Evolutionary conservation across 2,329 filamentous ascomycete species (phyloP), one percentile per base, ranked within the genome.

Genomic region (Pyrenophora graminea): DNA sequence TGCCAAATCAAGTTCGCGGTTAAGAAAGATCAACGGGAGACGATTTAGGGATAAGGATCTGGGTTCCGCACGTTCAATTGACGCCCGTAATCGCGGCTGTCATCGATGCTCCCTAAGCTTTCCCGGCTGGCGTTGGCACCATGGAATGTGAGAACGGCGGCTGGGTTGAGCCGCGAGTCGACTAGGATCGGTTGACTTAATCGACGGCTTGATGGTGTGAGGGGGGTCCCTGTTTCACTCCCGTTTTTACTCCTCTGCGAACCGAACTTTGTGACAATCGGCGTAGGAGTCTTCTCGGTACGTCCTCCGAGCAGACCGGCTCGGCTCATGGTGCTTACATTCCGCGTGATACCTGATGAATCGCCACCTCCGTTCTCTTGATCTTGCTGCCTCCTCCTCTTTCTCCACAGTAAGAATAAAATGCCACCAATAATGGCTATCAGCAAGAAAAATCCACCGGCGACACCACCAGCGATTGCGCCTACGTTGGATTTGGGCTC

Each of bases 111-210:
- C 38, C 71, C 74, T 37, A 80, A 67, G 43, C 77, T 79, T 19
- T 74, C 70, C 18, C 74, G 73, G 51, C 77, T 79, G 15, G 69
- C 68, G 51, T 79, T 80, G 17, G 55, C 55, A 15, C 52, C 56
- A n/a, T 75, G 74, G 38, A 78, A 72, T 31, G 70, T 71, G 61
- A 79, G 76, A 23, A 80, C 68, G 3, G 76, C 76, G 6, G 72
- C 72, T 2, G 78, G 78, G 49, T 80, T 80, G 19, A 80, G 69
- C 19, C 78, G 69, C 52, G 79, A 77, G 49, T 80, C 78, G 53
- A 77, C 76, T 27, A 79, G 69, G 49, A 77, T 62, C 2, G 77
- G 77, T 47, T 74, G 69, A 51, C 77, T 80, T 46, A 72, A 70
- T 37, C 78, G 60, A 42, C 70, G 63, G 45, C 68, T 66, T 39